Base-by-base conservation (phyloP, 2,329 filamentous ascomycete genomes). In the Fusarium sp. region DNA sequence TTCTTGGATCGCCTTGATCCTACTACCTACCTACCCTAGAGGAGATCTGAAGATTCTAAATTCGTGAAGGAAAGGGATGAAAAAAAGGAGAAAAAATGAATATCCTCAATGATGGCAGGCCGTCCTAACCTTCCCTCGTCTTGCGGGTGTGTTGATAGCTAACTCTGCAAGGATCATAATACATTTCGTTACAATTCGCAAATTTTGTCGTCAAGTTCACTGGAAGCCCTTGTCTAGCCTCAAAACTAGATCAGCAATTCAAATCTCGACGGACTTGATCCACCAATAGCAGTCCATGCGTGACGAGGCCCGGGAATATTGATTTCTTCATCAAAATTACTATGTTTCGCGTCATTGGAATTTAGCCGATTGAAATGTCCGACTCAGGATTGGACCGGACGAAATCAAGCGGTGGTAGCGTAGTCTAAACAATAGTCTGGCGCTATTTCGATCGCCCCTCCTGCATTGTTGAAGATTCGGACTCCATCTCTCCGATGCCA, bases 281-380 rank as follows among this genome's bases (percentile, higher is more conserved):
- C 63, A 15, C 61, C 63, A 66, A 60, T 54, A n/a, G 15, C 24
- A 42, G 16, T 44, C n/a, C 16, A 16, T 9, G 49, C 14, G 49
- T 64, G 30, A 32, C 5, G 9, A 14, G n/a, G 14, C 51, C 34
- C 14, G 40, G 40, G 24, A 45, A 25, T 44, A 16, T n/a, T 42
- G 52, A 25, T 60, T 45, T 54, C 38, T 50, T 38, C 43, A 45
- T 50, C 29, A 9, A 30, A 32, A n/a, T 47, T 18, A 45, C 22
- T 66, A 50, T 18, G 32, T 42, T 30, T 49, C 27, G 44, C 62
- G 30, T 66, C 62, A 66, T 66, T 50, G 15, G 29, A 45, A 59
- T 38, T 40, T 43, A 49, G 43, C n/a, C 29, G 38, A 29, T 18
- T 50, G 20, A 42, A 22, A 25, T 8, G 27, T 8, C 29, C 16